Evolutionary conservation across 768 basidiomycete genomes (phyloP).

Genomic region (Lactarius quietus): DNA sequence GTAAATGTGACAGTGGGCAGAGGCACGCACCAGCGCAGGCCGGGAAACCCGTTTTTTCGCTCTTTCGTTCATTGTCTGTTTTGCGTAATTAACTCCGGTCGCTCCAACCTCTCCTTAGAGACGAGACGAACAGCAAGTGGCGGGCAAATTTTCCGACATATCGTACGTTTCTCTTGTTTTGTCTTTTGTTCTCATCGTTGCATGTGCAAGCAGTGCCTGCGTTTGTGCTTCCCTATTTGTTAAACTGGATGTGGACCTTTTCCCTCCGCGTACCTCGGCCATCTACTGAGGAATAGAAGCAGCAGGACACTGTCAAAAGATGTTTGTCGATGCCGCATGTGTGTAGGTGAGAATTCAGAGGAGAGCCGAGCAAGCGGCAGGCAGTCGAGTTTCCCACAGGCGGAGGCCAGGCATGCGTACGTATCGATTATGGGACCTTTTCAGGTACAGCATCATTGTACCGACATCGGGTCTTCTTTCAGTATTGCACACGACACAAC

Average conservation of each 20-base stretch:
- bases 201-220: neutral
- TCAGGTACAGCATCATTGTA: slow-evolving; percentile 4
- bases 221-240: neutral
- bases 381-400: neutral
- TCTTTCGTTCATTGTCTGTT: neutral
- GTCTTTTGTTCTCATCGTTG: neutral
- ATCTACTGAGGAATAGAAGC: neutral
- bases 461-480: neutral
- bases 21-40: neutral
- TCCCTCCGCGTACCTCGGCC: neutral
- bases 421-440: neutral
- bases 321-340: neutral
- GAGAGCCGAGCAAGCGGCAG: neutral
- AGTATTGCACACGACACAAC: slow-evolving; percentile 4
- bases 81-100: neutral
- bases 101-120: neutral
- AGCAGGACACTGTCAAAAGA: neutral
- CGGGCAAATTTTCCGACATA: neutral
- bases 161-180: neutral
- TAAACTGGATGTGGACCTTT: neutral
- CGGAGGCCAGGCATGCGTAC: neutral
- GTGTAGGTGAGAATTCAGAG: neutral
- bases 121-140: neutral
- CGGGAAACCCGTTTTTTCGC: neutral
- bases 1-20: neutral